Evolutionary conservation across 2,329 filamentous ascomycete species (phyloP).

Genomic region (Geoglossum cookeanum): DNA sequence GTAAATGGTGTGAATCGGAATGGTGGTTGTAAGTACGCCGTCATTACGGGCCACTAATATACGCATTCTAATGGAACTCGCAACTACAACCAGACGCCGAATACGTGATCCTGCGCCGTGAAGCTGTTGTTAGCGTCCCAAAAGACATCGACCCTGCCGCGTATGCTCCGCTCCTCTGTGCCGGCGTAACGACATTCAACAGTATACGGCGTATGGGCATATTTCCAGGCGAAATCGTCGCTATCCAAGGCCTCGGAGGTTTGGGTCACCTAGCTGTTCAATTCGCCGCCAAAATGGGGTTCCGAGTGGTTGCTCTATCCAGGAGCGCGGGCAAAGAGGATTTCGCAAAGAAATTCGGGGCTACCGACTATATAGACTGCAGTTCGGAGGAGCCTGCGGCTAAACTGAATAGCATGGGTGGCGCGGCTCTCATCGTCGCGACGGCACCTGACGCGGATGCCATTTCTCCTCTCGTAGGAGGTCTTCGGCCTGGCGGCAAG

Average conservation of each 20-base stretch:
- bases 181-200: constrained; percentile 34
- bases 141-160: constrained; percentile 26
- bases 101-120: constrained; percentile 20
- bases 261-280: constrained; percentile 34
- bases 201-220: constrained; percentile 30
- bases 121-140: constrained; percentile 28
- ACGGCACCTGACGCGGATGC: constrained; percentile 20
- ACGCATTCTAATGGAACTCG: not conserved
- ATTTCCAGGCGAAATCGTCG: constrained; percentile 26
- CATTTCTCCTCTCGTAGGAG: constrained; percentile 19
- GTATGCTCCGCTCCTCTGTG: constrained; percentile 28
- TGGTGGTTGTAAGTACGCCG: constrained; percentile 38
- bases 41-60: not conserved
- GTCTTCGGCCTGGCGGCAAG: constrained; percentile 19
- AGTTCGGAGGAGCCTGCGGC: constrained; percentile 19
- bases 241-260: constrained; percentile 33
- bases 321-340: constrained; percentile 30
- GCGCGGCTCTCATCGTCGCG: constrained; percentile 19
- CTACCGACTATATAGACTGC: constrained; percentile 34
- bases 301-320: constrained; percentile 31
- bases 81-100: constrained; percentile 16
- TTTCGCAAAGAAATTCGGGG: constrained; percentile 34
- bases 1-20: constrained; percentile 47
- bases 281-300: constrained; percentile 33
- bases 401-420: constrained; percentile 19